phyloP scores from a whole-genome alignment of 495 filamentous ascomycete genomes.

The Amorphotheca resinae region DNA sequence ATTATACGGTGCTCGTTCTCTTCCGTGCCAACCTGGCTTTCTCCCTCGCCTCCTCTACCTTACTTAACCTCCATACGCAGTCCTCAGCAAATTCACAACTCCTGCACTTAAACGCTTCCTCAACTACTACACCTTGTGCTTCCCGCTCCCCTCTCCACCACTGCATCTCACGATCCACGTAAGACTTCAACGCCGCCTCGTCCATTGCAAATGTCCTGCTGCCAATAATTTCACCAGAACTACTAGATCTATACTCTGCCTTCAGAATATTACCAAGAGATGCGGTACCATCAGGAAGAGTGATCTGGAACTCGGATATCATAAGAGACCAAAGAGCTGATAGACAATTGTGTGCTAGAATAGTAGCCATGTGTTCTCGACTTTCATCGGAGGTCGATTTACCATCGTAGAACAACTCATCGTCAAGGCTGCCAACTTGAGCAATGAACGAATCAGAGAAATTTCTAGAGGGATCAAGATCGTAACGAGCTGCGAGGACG shows the following conservation, averaged over 20 bases:
- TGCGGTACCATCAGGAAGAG: constrained; percentile 38
- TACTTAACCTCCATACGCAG: constrained; percentile 40
- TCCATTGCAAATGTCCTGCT: constrained; percentile 60
- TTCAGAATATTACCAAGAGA: constrained; percentile 44
- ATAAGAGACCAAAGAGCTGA: constrained; percentile 52
- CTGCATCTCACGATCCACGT: constrained; percentile 54
- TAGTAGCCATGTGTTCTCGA: constrained; percentile 31
- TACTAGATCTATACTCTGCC: constrained; percentile 47
- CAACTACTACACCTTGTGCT: constrained; percentile 68
- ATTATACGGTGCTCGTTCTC: too few species aligned
- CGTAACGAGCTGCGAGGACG: constrained; percentile 54
- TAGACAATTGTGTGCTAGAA: constrained; percentile 49
- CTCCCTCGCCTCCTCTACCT: constrained; percentile 22
- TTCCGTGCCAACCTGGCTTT: constrained; percentile 12
- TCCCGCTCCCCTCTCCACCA: constrained; percentile 81
- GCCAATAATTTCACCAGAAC: constrained; percentile 46
- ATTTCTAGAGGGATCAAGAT: constrained; percentile 42
- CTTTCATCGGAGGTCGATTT: constrained; percentile 22
- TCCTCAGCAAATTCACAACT: constrained; percentile 41
- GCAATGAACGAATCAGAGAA: constrained; percentile 76
- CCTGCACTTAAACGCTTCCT: constrained; percentile 84
- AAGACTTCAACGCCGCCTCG: constrained; percentile 42
- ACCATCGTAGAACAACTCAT: constrained; percentile 29
- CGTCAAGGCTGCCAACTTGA: constrained; percentile 59
- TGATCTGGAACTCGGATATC: constrained; percentile 42